phyloP scores from a whole-genome alignment of 148 eudicot genomes.

The Heliosperma pusillum region DNA sequence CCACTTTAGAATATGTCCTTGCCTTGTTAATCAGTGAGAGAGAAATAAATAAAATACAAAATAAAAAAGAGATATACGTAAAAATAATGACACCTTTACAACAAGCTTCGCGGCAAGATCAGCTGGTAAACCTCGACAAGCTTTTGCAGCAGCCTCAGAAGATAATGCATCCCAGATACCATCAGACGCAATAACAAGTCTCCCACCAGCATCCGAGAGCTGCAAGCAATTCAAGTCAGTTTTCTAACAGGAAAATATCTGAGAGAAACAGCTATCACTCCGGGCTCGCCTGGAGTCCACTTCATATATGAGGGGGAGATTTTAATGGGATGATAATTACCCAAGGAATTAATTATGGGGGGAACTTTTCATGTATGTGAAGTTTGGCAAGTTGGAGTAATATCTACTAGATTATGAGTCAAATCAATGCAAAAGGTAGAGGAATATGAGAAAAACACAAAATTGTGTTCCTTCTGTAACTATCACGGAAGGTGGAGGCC shows the following conservation, averaged over 20 bases:
- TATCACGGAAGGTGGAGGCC: no score
- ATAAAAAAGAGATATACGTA: neutral
- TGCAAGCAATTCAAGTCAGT: constrained; percentile 27
- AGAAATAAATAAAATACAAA: no score
- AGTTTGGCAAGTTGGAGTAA: no score
- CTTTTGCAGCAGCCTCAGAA: constrained; percentile 76
- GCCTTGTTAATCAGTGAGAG: constrained; percentile 1
- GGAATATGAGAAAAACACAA: no score
- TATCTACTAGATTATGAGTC: no score
- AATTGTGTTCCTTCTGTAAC: no score
- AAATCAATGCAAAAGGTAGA: no score
- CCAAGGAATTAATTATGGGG: no score
- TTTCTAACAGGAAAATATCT: neutral
- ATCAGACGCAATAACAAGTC: constrained; percentile 96
- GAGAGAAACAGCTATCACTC: neutral
- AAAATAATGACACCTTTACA: constrained; percentile 56
- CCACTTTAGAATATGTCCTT: neutral
- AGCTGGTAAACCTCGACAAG: constrained; percentile 88
- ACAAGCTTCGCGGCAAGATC: constrained; percentile 96
- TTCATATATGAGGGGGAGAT: no score
- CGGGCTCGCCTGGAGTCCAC: no score
- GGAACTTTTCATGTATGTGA: no score
- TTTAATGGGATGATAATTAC: no score
- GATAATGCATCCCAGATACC: constrained; percentile 95
- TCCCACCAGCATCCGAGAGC: constrained; percentile 88